Evolutionary conservation across 768 basidiomycete species (phyloP), one percentile per base, ranked within the genome.

Genomic region (Suillus bovinus): DNA sequence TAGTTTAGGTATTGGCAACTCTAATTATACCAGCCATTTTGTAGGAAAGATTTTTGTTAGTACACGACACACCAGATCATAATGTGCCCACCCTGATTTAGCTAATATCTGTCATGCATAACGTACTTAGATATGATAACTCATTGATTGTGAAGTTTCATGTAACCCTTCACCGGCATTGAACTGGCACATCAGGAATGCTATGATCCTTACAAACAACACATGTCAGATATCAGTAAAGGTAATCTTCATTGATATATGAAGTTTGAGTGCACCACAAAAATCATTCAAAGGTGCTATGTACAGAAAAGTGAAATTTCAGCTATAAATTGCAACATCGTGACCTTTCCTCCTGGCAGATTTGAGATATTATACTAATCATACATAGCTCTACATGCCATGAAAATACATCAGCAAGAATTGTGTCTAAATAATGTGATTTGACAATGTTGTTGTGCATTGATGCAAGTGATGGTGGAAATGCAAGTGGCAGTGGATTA

Each of bases 351-450:
- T 29, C 2, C 49, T 50, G 27, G 49, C 27, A 29, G 16, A 29
- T 50, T 20, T 29, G 2, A 29, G 49, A 50, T 16, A 50, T 20
- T 16, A 17, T 29, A 50, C 49, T 4, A 29, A 7, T 16, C 16
- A 50, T 29, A 20, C 27, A 49, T 52, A 52, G 29, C 31, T n/a
- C 50, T 52, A 33, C 7, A 33, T 33, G 31, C 29, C 14, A n/a
- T n/a, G 10, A 31, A 52, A 20, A 33, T 11, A 52, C 11, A 52
- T n/a, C 10, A 33, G 17, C 20, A 52, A 52, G 50, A 52, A 52
- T 52, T 52, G 50, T 52, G 31, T 52, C 50, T 31, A 52, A 52
- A 31, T 52, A 52, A 31, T 20, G 20, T 52, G 31, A 31, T 52
- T 52, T 52, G 20, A 33, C 31, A n/a, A 52, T 52, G 29, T 29